Evolutionary conservation across 2,329 filamentous ascomycete species (phyloP), one percentile per base, ranked within the genome.

Genomic region (Colletotrichum tropicicola): DNA sequence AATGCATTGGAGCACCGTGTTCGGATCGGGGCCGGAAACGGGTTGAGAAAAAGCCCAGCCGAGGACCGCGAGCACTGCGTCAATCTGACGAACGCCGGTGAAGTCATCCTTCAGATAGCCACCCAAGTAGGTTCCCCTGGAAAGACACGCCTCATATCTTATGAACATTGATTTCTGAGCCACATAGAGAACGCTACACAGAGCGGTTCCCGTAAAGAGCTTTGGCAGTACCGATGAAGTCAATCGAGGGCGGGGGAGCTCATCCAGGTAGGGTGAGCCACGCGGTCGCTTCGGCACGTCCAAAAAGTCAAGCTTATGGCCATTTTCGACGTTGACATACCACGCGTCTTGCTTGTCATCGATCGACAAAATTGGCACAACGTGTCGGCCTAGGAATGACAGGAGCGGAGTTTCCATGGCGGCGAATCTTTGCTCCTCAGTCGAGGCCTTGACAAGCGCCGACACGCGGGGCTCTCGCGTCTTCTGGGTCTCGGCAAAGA

Each of bases 401-500:
- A 63, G 17, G 9, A 68, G 5, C 6, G 64, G 67, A 21, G 52
- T 68, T 47, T 72, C 70, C 32, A 63, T 64, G 4, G 68, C 70
- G 13, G 59, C 35, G n/a, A 71, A 56, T 6, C 62, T 60, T 43
- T 72, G 70, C 19, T 63, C 55, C 3, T 62, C n/a, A 49, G 70
- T 68, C 8, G 70, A 57, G 2, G 25, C 56, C 6, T 53, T 39
- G 5, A 71, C 55, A 7, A 68, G 55, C 6, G 45, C 17, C 30
- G 57, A 32, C 1, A 67, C 67, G 6, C 69, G 62, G 2, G 54
- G 17, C 21, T 70, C 41, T 4, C 73, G 66, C 21, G 59, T 49
- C 6, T 44, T 45, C 23, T 74, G 71, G 13, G 68, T 69, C 44
- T 72, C 48, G 5, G 49, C 0, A 23, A 70, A 70, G 7, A 69